Conservation (phyloP, 371 early-diverging fungal species). For the Smittium culicis region DNA sequence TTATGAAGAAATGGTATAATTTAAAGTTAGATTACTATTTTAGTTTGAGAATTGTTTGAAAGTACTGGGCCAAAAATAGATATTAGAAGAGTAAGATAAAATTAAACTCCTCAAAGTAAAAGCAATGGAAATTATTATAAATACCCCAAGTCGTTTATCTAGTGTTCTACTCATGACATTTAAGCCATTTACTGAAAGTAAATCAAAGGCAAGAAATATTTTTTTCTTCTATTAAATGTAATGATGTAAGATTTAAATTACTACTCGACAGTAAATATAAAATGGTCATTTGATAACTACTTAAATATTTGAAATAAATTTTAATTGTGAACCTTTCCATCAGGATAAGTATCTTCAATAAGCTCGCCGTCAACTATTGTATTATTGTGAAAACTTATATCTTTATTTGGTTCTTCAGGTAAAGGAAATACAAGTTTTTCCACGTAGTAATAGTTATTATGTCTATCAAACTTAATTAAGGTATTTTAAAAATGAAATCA, state of each 20-base stretch:
- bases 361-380: slow-evolving; percentile 89
- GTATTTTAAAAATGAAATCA: neutral
- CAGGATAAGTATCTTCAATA: slow-evolving; percentile 58
- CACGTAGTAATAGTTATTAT: slow-evolving; percentile 59
- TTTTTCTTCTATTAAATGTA: neutral
- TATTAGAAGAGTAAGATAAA: too few relatives aligned
- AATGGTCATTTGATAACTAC: neutral
- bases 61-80: too few relatives aligned
- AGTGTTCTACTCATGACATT: slow-evolving; percentile 40
- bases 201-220: slow-evolving; percentile 50
- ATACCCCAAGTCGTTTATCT: slow-evolving; percentile 58
- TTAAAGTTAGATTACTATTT: neutral
- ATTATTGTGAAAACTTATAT: slow-evolving; percentile 42
- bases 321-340: slow-evolving; percentile 24
- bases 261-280: neutral
- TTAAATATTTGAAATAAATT: neutral
- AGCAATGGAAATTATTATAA: neutral
- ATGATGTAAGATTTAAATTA: neutral
- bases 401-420: neutral
- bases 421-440: slow-evolving; percentile 41
- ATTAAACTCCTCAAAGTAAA: slow-evolving; percentile 8
- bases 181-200: slow-evolving; percentile 42
- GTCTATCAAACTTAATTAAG: slow-evolving; percentile 60
- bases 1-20: neutral
- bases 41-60: too few relatives aligned